These are phyloP conservation scores for Capillidium rhysosporum DNA, from an alignment of 371 early-diverging fungal species.

Conservation along the genomic window DNA sequence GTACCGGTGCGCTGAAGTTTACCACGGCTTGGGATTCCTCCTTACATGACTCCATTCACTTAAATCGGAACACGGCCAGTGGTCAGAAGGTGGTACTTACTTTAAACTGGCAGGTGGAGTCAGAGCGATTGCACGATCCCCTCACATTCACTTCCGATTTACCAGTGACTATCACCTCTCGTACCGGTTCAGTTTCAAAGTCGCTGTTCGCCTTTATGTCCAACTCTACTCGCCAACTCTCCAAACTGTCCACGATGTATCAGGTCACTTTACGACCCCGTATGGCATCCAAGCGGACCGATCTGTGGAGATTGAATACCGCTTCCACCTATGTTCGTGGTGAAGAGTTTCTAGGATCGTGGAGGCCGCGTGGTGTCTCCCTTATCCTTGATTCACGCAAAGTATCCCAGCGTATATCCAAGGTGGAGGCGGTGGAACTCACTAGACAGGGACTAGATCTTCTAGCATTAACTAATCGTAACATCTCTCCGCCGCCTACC, in stretches of 20 bases:
- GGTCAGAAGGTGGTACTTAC: constrained; percentile 34
- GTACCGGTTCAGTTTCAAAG: constrained; percentile 3
- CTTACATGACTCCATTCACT: constrained; percentile 43
- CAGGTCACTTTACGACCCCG: constrained; percentile 31
- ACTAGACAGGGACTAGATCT: constrained; percentile 13
- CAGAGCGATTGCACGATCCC: constrained; percentile 29
- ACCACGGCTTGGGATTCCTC: constrained; percentile 70
- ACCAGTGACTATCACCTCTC: constrained; percentile 16
- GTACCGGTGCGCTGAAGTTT: constrained; percentile 32
- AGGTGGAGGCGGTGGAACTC: constrained; percentile 24
- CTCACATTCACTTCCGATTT: constrained; percentile 40
- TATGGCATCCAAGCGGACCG: constrained; percentile 28
- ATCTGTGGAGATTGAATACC: constrained; percentile 56
- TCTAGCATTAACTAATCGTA: background rate
- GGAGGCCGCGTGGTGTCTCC: constrained; percentile 57
- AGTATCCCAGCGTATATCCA: constrained; percentile 16
- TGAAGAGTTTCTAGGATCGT: constrained; percentile 47
- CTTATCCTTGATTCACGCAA: constrained; percentile 36
- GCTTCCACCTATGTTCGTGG: constrained; percentile 65
- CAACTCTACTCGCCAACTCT: constrained; percentile 12
- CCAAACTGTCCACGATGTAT: constrained; percentile 29
- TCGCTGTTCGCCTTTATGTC: constrained; percentile 1
- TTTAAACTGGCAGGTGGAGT: constrained; percentile 32
- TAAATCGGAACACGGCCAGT: constrained; percentile 43
- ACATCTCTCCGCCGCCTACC: background rate